Percentiles rank a stretch among this genome's conserved stretches.
Conservation (phyloP, 1,139 yeast genomes). For the Suhomyces bokatorum region DNA sequence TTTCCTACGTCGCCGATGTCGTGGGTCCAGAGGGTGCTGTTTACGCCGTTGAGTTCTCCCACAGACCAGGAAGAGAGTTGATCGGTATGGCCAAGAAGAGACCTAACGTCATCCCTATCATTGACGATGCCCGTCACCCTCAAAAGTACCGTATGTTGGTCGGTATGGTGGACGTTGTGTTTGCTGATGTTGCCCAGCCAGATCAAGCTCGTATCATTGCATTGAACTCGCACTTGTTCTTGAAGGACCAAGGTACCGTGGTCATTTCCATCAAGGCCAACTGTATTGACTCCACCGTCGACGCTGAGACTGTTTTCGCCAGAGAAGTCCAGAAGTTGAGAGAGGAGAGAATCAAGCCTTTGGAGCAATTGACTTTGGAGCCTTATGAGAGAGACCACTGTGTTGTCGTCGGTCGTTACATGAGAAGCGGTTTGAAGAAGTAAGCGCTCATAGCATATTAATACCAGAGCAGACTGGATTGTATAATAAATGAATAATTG, state of each 20-base stretch:
- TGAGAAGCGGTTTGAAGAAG: conserved; percentile 80
- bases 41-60: conserved; percentile 98
- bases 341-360: conserved; percentile 97
- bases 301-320: conserved; percentile 98
- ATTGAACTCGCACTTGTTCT: conserved; percentile 94
- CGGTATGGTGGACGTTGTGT: conserved; percentile 98
- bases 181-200: conserved; percentile 99
- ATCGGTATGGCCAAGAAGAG: conserved; percentile 99
- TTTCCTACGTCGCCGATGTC: conserved; percentile 95
- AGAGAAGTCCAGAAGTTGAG: conserved; percentile 98
- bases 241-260: conserved; percentile 98
- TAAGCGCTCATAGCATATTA: conserved; percentile 19
- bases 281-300: conserved; percentile 99
- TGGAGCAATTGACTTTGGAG: conserved; percentile 97
- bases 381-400: conserved; percentile 99
- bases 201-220: conserved; percentile 99
- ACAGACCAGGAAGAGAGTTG: conserved; percentile 99
- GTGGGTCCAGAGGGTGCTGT: conserved; percentile 99
- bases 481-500: conserved; percentile 11
- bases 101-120: conserved; percentile 97
- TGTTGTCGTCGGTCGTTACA: conserved; percentile 94
- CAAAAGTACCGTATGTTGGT: conserved; percentile 98
- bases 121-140: conserved; percentile 99
- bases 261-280: conserved; percentile 98
- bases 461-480: conserved; percentile 7